Percentiles rank a stretch among this genome's conserved stretches.
Conservation (phyloP, 2,329 filamentous ascomycete genomes). For the Pestalotiopsis sp. region DNA sequence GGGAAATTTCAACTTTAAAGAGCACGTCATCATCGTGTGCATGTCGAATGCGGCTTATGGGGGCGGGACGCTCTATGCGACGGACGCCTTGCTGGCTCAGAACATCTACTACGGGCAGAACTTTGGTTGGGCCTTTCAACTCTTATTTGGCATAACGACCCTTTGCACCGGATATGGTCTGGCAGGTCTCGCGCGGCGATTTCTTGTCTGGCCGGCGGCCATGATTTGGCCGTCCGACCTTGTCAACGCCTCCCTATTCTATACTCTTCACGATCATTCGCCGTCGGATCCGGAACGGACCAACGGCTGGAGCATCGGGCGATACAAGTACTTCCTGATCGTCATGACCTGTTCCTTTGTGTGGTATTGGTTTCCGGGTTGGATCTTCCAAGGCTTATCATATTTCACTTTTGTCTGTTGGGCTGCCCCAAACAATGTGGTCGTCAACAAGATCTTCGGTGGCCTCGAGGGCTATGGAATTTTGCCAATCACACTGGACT, state of each 20-base stretch:
- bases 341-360: conserved; percentile 52
- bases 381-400: conserved; percentile 64
- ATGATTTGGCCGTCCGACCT: conserved; percentile 67
- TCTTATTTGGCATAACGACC: conserved; percentile 62
- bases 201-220: conserved; percentile 62
- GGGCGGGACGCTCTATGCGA: conserved; percentile 60
- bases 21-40: conserved; percentile 50
- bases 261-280: conserved; percentile 65
- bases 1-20: conserved; percentile 40
- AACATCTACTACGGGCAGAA: conserved; percentile 60
- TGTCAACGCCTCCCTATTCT: conserved; percentile 65
- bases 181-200: conserved; percentile 61
- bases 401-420: conserved; percentile 64
- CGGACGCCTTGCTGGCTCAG: conserved; percentile 54
- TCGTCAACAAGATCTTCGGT: conserved; percentile 58
- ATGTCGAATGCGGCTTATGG: conserved; percentile 68
- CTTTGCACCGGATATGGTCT: conserved; percentile 67
- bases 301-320: conserved; percentile 62
- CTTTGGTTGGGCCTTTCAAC: conserved; percentile 61
- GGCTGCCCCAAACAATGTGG: conserved; percentile 61
- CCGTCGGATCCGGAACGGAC: conserved; percentile 51
- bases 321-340: conserved; percentile 60
- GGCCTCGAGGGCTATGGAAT: conserved; percentile 54
- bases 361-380: conserved; percentile 67
- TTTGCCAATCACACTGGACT: conserved; percentile 69